Base-by-base conservation (phyloP, 352 stramenopile genomes). In the Globisporangium spiculum region DNA sequence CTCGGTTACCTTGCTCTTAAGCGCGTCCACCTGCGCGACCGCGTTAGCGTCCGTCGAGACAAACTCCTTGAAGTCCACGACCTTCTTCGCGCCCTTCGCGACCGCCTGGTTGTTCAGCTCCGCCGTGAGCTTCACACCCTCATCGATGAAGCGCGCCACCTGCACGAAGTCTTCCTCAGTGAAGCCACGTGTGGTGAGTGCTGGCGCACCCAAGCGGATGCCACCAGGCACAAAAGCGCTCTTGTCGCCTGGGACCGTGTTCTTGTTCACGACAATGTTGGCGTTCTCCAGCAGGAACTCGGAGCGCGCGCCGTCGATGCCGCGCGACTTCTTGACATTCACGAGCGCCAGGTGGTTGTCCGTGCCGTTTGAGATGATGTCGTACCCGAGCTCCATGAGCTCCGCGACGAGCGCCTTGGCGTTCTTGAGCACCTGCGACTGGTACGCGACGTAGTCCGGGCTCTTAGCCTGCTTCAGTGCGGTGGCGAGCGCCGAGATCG, bases 191-290 rank as follows among this genome's bases (percentile, higher is more conserved):
- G 96, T 97, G 18, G 97, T 99, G 48, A 99, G 76, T 53, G 97
- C 96, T 12, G 97, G 97, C 24, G 97, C 92, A 66, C 97, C 97
- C 57, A 99, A 96, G 65, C 97, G 96, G 70, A 99, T 98, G 4
- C 97, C 97, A 60, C 97, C 95, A 14, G 97, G 97, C 64, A 97
- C 98, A 6, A 99, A 89, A 10, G 97, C 97, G 54, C 92, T 98
- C 72, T 92, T 99, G 86, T 99, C 97, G 36, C 97, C 95, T 1
- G 97, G 97, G 48, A 99, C 88, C 18, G 96, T 99, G 84, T 99
- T 99, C 83, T 99, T 99, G 88, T 99, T 99, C 59, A 97, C 96
- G 24, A 98, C 96, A 73, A 99, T 99, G 81, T 98, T 96, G 65
- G 89, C 92, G 69, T 98, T 84, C 75, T 99, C 97, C 7, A 99